Evolutionary conservation across 768 basidiomycete genomes (phyloP).

Genomic region (Kwoniella pini): DNA sequence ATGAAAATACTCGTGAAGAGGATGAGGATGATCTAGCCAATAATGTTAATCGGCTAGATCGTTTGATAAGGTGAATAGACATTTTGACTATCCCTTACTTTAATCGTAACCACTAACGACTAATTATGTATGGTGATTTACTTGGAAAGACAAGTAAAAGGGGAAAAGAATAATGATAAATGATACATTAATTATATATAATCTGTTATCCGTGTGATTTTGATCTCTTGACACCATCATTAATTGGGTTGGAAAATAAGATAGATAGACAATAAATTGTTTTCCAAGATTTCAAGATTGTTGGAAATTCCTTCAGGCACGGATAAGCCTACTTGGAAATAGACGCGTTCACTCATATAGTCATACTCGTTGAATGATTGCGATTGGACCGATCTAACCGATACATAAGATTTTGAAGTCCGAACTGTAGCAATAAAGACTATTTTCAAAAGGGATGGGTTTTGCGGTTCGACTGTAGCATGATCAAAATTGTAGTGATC

Average conservation of each 20-base stretch:
- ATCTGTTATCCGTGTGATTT: background rate
- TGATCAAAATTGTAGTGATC: no score
- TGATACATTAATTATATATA: slow-evolving; percentile 4
- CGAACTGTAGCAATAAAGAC: no score
- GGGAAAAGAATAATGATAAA: background rate
- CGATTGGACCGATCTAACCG: no score
- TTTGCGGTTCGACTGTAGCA: no score
- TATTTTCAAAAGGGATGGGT: no score
- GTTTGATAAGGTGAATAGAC: background rate
- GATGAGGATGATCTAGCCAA: slow-evolving; percentile 1
- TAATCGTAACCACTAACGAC: background rate
- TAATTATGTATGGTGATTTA: background rate
- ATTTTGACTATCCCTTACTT: background rate
- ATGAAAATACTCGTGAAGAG: slow-evolving; percentile 19
- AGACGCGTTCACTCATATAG: no score
- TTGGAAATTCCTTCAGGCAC: slow-evolving; percentile 14
- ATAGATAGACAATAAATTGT: background rate
- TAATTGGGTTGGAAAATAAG: slow-evolving; percentile 8
- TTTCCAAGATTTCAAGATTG: slow-evolving; percentile 10
- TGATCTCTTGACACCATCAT: background rate
- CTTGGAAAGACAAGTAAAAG: background rate
- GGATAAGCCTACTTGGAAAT: background rate
- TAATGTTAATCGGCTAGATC: slow-evolving; percentile 5
- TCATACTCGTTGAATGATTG: no score
- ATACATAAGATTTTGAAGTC: no score